Evolutionary conservation across 2,329 filamentous ascomycete species (phyloP), one percentile per base, ranked within the genome.

Genomic region (Shiraia sp.): DNA sequence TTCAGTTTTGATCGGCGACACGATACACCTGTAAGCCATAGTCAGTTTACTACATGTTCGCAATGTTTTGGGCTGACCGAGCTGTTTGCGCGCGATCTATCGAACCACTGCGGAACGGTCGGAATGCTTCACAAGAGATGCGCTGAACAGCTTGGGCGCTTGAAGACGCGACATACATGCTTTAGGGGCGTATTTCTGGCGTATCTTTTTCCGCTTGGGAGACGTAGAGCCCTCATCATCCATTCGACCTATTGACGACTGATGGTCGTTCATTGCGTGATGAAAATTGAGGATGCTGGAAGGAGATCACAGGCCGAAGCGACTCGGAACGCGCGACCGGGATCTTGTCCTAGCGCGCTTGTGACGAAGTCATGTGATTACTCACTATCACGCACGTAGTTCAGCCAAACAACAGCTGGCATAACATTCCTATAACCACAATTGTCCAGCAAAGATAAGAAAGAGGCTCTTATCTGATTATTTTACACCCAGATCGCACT

Each of bases 1-100:
- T 68, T 68, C 36, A 67, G 57, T 45, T 68, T 68, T 8, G 63
- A 67, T 27, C 62, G 54, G 12, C 65, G 58, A 42, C 65, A 68
- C 22, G 57, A 57, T 7, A 68, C 63, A 39, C 65, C 57, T 68
- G 45, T 14, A 27, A n/a, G 16, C n/a, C 8, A 13, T 6, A 17
- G 49, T 60, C 34, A 60, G 55, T 44, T 32, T 43, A 7, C 14
- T 19, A 27, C 32, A 33, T 19, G 26, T 38, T 41, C 38, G 2
- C 6, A 5, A 10, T 6, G n/a, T 32, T 24, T 25, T 32, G 22
- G 26, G 17, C 8, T 22, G 4, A 22, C 19, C 19, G 19, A 22
- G 19, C 19, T 22, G 19, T 25, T 29, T 23, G 29, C 36, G 47
- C 41, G 30, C 22, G 25, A 37, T 16, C 31, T 22, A 19, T 36